A percentile compares a stretch with the other conserved stretches of the same genome.
phyloP scores from a whole-genome alignment of 257 asterid species.

The Jacaranda mimosifolia region DNA sequence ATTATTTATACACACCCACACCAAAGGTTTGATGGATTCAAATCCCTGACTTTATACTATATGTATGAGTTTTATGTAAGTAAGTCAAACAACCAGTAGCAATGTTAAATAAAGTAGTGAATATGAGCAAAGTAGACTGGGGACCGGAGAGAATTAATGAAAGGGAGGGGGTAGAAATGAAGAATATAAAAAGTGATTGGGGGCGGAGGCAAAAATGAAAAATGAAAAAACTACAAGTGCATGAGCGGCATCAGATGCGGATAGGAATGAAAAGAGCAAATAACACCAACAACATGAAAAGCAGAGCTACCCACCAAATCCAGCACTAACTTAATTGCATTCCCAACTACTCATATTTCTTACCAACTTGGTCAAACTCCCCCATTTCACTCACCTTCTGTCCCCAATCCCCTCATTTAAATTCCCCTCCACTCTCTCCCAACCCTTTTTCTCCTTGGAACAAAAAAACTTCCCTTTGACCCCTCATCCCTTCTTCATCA shows the following conservation, averaged over 20 bases:
- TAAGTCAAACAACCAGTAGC: no score
- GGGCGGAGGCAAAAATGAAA: background rate
- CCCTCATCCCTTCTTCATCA: background rate
- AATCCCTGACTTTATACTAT: no score
- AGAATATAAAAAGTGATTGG: background rate
- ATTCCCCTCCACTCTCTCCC: constrained; percentile 18
- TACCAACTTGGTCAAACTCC: constrained; percentile 47
- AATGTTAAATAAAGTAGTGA: no score
- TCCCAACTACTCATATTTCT: constrained; percentile 51
- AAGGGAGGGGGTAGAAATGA: background rate
- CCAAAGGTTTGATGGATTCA: no score
- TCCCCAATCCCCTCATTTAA: background rate
- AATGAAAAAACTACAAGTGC: constrained; percentile 13
- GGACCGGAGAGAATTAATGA: background rate
- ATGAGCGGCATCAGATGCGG: constrained; percentile 37
- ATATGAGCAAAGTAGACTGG: no score
- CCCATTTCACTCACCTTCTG: background rate
- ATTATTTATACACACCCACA: no score
- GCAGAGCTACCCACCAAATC: constrained; percentile 57
- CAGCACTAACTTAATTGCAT: constrained; percentile 50
- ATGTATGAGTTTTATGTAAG: no score
- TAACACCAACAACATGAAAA: constrained; percentile 44
- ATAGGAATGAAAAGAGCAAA: constrained; percentile 25
- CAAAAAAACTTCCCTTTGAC: background rate
- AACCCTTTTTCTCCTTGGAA: background rate